Evolutionary conservation across 345 rosid species (phyloP).

Genomic region (Euclidium syriacum): DNA sequence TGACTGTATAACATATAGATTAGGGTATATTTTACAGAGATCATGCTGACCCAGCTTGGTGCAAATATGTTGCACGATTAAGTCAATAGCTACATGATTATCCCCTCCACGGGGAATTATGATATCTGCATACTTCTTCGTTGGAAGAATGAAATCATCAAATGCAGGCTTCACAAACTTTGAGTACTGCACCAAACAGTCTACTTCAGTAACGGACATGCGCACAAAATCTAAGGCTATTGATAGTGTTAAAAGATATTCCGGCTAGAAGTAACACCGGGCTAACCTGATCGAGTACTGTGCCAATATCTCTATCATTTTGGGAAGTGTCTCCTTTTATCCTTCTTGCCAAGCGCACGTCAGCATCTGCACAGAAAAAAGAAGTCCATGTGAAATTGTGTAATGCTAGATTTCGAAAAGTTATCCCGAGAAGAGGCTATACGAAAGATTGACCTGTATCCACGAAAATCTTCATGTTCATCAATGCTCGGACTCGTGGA

Average conservation of each 20-base stretch:
- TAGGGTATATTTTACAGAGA: constrained; percentile 96
- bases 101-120: constrained; percentile 99
- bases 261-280: background rate
- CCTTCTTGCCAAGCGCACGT: constrained; percentile 97
- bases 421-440: background rate
- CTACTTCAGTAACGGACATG: background rate
- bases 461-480: constrained; percentile 99
- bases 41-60: constrained; percentile 98
- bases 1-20: constrained; percentile 86
- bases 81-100: constrained; percentile 95
- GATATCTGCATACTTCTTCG: constrained; percentile 98
- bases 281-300: constrained; percentile 92
- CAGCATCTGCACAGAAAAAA: constrained; percentile 90
- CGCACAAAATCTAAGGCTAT: background rate
- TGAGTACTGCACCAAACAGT: constrained; percentile 73
- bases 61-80: constrained; percentile 96
- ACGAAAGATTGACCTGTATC: constrained; percentile 66
- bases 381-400: background rate
- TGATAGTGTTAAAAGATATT: background rate
- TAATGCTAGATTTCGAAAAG: background rate
- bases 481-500: constrained; percentile 73
- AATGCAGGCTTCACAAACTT: constrained; percentile 99
- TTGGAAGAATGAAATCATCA: constrained; percentile 97
- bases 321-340: constrained; percentile 88
- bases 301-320: constrained; percentile 80